Conservation (phyloP, 1,284 basidiomycete species). For the Marasmius sp. region DNA sequence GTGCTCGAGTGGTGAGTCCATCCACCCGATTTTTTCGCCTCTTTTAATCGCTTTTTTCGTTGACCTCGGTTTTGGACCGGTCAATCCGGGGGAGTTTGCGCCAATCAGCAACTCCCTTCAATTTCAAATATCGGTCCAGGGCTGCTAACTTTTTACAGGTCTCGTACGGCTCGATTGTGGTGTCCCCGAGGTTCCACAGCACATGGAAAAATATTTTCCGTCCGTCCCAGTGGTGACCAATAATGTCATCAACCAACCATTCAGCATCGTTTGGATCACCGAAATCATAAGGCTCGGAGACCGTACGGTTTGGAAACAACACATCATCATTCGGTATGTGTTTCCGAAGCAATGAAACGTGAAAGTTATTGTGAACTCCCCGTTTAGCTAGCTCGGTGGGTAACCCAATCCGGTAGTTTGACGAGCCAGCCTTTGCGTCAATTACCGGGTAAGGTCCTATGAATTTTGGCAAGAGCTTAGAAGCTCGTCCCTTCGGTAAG, state of each 20-base stretch:
- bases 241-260: slow-evolving; percentile 5
- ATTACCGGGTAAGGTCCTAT: slow-evolving; percentile 31
- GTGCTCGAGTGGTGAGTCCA: no score
- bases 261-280: slow-evolving; percentile 7
- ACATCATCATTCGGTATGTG: neutral
- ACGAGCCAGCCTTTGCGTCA: slow-evolving; percentile 18
- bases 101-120: slow-evolving; percentile 1
- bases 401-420: slow-evolving; percentile 28
- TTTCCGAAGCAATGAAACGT: slow-evolving; percentile 12
- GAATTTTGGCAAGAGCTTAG: slow-evolving; percentile 29
- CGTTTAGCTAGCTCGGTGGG: slow-evolving; percentile 18
- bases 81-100: slow-evolving; percentile 2
- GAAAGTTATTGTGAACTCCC: slow-evolving; percentile 21
- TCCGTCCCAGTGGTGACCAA: neutral
- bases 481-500: slow-evolving; percentile 25
- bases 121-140: slow-evolving; percentile 3
- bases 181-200: slow-evolving; percentile 7
- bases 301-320: neutral
- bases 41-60: no score
- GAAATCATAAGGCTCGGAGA: slow-evolving; percentile 8
- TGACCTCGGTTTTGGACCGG: neutral
- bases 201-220: slow-evolving; percentile 1
- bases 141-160: slow-evolving; percentile 3
- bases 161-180: slow-evolving; percentile 3
- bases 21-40: no score